These are phyloP conservation scores for Rubia occidens DNA, from an alignment of 305 asterid genomes.

Conservation along the genomic window DNA sequence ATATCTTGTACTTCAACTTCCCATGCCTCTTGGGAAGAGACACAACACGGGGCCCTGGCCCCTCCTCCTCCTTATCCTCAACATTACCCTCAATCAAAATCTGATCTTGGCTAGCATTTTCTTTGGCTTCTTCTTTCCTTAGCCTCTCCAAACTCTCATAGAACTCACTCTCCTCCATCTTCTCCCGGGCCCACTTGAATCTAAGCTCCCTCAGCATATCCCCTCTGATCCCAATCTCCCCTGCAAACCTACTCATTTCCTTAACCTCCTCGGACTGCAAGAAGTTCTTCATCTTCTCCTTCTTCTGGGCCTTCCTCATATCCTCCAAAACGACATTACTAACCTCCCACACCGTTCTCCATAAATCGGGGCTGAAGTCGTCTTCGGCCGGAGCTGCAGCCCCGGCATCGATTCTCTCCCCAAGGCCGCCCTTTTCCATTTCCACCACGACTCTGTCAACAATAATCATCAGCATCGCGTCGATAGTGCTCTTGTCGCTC, in stretches of 20 bases:
- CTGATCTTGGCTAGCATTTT: slow-evolving; percentile 22
- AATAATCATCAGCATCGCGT: slow-evolving; percentile 67
- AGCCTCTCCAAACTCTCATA: slow-evolving; percentile 43
- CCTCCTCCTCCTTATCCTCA: slow-evolving; percentile 26
- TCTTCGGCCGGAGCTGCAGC: slow-evolving; percentile 32
- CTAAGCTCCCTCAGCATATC: slow-evolving; percentile 87
- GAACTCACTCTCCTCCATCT: slow-evolving; percentile 77
- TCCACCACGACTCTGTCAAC: slow-evolving; percentile 52
- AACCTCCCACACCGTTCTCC: slow-evolving; percentile 76
- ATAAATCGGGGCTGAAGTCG: slow-evolving; percentile 77
- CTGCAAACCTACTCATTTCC: slow-evolving; percentile 81
- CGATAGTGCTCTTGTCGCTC: slow-evolving; percentile 50
- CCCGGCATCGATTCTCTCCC: slow-evolving; percentile 32
- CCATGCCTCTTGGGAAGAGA: slow-evolving; percentile 86
- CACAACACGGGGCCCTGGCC: slow-evolving; percentile 21
- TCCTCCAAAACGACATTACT: slow-evolving; percentile 63
- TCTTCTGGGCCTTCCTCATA: slow-evolving; percentile 74
- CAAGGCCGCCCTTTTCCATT: slow-evolving; percentile 55
- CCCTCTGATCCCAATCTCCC: slow-evolving; percentile 80
- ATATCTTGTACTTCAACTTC: slow-evolving; percentile 68
- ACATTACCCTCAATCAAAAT: slow-evolving; percentile 14
- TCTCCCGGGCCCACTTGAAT: slow-evolving; percentile 87
- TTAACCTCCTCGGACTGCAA: slow-evolving; percentile 85
- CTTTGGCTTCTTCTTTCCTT: slow-evolving; percentile 23
- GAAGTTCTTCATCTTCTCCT: slow-evolving; percentile 73